phyloP scores from a whole-genome alignment of 2,329 filamentous ascomycete genomes.

The Colletotrichum theobromicola region DNA sequence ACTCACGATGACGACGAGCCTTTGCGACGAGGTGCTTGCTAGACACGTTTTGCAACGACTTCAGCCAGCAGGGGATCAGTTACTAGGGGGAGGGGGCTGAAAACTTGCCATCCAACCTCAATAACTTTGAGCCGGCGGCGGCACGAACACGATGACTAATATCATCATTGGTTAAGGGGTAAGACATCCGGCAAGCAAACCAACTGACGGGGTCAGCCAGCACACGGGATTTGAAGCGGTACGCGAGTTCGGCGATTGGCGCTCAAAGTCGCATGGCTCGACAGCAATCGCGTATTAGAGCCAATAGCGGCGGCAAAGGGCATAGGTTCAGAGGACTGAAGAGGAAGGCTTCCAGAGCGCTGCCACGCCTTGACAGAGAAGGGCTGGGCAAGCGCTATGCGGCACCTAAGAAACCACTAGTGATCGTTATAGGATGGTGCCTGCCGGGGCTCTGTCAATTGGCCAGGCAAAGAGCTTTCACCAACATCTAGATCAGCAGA shows the following conservation, averaged over 20 bases:
- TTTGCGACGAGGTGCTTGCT: not conserved
- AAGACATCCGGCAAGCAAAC: not conserved
- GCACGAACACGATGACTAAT: not conserved
- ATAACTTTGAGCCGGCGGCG: not conserved
- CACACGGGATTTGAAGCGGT: not conserved
- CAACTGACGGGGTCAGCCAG: not conserved
- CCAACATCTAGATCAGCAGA: not conserved
- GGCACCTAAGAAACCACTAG: not conserved
- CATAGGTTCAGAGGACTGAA: not conserved
- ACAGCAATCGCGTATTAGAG: not conserved
- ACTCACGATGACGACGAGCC: not conserved
- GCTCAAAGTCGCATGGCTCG: not conserved
- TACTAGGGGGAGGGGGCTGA: no score
- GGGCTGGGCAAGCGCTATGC: not conserved
- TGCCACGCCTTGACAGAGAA: not conserved
- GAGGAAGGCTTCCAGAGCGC: slow-evolving; percentile 13
- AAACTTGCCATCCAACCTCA: no score
- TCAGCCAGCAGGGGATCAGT: not conserved
- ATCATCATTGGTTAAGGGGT: not conserved
- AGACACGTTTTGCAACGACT: not conserved
- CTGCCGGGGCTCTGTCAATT: not conserved
- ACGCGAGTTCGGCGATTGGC: not conserved
- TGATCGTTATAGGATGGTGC: not conserved
- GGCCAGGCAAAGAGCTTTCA: not conserved
- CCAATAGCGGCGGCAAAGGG: not conserved